Evolutionary conservation across 257 asterid genomes (phyloP).

Genomic region (Capsicum pubescens): DNA sequence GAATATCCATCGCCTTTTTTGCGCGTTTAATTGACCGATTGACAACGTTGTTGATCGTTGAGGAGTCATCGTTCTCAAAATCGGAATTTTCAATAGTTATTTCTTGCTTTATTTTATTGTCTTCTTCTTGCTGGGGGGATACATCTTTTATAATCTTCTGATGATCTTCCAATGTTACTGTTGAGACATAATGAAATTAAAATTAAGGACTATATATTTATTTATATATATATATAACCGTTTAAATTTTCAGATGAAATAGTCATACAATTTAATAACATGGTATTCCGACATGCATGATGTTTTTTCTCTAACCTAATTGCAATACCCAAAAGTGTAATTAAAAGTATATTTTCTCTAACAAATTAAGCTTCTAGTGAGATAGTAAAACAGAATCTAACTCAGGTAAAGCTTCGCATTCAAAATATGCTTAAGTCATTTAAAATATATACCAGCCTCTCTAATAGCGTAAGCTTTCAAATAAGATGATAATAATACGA

Average conservation of each 20-base stretch:
- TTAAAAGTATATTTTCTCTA: neutral
- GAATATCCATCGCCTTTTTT: slow-evolving; percentile 27
- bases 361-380: neutral
- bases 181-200: neutral
- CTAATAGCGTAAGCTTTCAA: neutral
- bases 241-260: too few species aligned
- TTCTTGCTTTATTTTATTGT: slow-evolving; percentile 1
- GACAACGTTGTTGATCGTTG: neutral
- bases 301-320: too few species aligned
- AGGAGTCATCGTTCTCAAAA: neutral
- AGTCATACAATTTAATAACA: too few species aligned
- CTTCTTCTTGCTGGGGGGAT: neutral
- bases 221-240: too few species aligned
- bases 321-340: neutral
- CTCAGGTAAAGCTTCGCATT: neutral
- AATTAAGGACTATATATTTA: too few species aligned
- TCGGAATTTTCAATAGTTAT: neutral
- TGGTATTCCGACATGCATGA: too few species aligned
- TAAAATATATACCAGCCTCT: neutral
- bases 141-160: neutral
- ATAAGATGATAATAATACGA: neutral
- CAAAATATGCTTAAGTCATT: neutral
- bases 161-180: neutral
- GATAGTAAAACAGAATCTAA: neutral
- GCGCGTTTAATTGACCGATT: neutral